Percentiles rank a stretch among this genome's conserved stretches.
phyloP scores from a whole-genome alignment of 2,329 filamentous ascomycete species.

The Epichloe brachyelytri region DNA sequence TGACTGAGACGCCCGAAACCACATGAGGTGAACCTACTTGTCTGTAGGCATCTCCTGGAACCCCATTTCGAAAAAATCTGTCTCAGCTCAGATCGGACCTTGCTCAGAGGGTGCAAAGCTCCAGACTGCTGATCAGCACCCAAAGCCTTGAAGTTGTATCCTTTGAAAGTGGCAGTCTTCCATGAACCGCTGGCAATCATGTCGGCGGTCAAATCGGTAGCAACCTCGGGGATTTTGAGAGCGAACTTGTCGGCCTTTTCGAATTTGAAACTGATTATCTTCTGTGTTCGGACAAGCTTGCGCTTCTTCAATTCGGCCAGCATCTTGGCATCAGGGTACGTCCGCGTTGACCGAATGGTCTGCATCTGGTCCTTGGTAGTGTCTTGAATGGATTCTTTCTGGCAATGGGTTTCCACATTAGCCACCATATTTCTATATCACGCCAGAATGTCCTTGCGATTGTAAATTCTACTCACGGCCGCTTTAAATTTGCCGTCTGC shows the following conservation, averaged over 20 bases:
- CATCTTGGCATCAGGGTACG: conserved; percentile 57
- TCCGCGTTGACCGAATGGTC: conserved; percentile 56
- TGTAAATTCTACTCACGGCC: conserved; percentile 4
- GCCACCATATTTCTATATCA: neutral
- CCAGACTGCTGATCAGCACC: conserved; percentile 49
- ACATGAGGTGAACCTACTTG: conserved; percentile 26
- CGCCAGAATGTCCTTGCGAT: neutral
- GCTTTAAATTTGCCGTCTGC: conserved; percentile 7
- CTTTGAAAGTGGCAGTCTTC: conserved; percentile 87
- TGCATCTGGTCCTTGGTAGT: conserved; percentile 63
- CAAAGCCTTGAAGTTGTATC: conserved; percentile 60
- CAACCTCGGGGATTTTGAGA: conserved; percentile 77
- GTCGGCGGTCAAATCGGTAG: conserved; percentile 87
- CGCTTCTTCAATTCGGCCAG: conserved; percentile 79
- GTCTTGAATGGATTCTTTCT: conserved; percentile 67
- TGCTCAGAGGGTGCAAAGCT: conserved; percentile 64
- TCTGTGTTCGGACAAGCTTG: conserved; percentile 74
- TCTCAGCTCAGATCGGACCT: conserved; percentile 89
- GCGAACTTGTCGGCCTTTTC: conserved; percentile 81
- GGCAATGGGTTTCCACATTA: neutral
- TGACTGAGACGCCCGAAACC: too few relatives aligned
- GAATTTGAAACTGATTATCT: conserved; percentile 74
- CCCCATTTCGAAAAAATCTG: conserved; percentile 98
- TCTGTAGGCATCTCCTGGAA: conserved; percentile 97
- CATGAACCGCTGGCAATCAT: conserved; percentile 81